A percentile compares a stretch with the other conserved stretches of the same genome.
These are phyloP conservation scores for Mimosa pudica DNA, from an alignment of 306 rosid species.

Conservation along the genomic window DNA sequence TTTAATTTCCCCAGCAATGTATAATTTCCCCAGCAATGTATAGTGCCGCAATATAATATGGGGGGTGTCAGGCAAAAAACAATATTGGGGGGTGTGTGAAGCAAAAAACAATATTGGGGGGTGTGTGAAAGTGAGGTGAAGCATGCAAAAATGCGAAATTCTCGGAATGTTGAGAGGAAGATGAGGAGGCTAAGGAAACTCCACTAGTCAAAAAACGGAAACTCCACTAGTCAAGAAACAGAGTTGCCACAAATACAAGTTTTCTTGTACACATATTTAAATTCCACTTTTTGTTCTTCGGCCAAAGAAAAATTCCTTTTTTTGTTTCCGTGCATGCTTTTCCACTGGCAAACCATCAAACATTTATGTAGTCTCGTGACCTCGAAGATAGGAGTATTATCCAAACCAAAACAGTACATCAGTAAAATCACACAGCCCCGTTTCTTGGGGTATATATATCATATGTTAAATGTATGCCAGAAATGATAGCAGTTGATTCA, in stretches of 20 bases:
- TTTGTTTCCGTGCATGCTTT: neutral
- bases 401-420: neutral
- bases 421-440: too few species aligned
- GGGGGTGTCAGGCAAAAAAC: neutral
- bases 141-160: neutral
- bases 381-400: neutral
- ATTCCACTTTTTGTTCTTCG: neutral
- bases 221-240: neutral
- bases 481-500: too few species aligned
- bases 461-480: too few species aligned
- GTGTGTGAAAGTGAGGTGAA: neutral
- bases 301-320: neutral
- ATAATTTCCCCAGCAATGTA: too few species aligned
- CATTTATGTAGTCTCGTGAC: neutral
- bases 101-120: too few species aligned
- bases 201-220: neutral
- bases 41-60: neutral
- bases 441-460: too few species aligned
- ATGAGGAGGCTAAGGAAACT: conserved; percentile 10
- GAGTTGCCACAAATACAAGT: neutral
- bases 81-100: neutral
- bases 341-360: conserved; percentile 7
- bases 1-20: too few species aligned
- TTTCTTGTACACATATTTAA: neutral
- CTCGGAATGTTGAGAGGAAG: neutral